These are phyloP conservation scores for Moringa oleifera DNA, from an alignment of 345 rosid species.

Conservation along the genomic window DNA sequence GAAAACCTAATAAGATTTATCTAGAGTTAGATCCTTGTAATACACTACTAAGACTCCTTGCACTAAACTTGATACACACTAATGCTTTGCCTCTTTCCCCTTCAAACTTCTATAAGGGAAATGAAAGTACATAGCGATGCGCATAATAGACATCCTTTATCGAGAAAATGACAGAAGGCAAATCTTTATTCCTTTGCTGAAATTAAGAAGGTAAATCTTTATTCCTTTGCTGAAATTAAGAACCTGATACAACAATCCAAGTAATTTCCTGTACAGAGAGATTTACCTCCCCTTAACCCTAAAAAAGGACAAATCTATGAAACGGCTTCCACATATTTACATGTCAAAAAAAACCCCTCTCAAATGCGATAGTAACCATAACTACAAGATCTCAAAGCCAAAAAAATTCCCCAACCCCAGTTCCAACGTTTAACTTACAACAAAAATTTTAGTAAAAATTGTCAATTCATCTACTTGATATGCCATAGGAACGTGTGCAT, in stretches of 20 bases:
- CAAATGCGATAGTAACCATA: constrained; percentile 8
- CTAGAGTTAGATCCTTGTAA: no score
- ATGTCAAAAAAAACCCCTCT: constrained; percentile 19
- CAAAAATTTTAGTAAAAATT: constrained; percentile 23
- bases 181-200: constrained; percentile 28
- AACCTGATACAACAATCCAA: constrained; percentile 20
- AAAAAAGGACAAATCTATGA: constrained; percentile 9
- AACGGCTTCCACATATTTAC: constrained; percentile 31
- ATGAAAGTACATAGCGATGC: not conserved
- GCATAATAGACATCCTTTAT: not conserved
- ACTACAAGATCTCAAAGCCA: constrained; percentile 27
- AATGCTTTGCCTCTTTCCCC: constrained; percentile 1
- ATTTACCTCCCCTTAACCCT: constrained; percentile 14
- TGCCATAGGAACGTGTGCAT: constrained; percentile 72
- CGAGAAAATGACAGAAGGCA: constrained; percentile 6
- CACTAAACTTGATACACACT: no score
- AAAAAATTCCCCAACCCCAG: constrained; percentile 32
- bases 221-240: constrained; percentile 24
- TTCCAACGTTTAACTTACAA: constrained; percentile 5
- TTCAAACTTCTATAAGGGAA: not conserved
- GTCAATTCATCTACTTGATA: constrained; percentile 48
- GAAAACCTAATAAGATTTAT: no score
- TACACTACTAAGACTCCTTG: no score
- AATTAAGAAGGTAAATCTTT: constrained; percentile 18
- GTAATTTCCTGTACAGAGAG: constrained; percentile 42